phyloP scores from a whole-genome alignment of 1,284 basidiomycete genomes.

The Afroboletus lepidellus region DNA sequence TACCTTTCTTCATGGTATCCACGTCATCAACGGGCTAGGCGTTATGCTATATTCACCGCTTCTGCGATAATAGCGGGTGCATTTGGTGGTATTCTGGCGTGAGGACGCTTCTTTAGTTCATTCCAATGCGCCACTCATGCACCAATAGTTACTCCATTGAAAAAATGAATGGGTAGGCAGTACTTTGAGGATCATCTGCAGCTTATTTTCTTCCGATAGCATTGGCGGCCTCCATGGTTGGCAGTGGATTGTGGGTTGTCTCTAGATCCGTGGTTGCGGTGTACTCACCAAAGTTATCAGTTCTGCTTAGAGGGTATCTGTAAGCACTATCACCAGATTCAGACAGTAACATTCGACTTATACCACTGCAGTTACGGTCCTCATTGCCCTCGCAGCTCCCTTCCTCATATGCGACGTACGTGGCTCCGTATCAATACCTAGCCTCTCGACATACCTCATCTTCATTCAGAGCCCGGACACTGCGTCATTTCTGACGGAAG shows the following conservation, averaged over 20 bases:
- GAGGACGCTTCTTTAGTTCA: neutral
- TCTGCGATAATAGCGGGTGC: too few species aligned
- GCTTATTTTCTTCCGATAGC: slow-evolving; percentile 1
- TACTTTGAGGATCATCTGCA: too few species aligned
- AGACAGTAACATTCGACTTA: too few species aligned
- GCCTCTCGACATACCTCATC: too few species aligned
- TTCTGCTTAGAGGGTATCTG: too few species aligned
- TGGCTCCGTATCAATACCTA: neutral
- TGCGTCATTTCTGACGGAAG: too few species aligned
- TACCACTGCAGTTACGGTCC: slow-evolving; percentile 32
- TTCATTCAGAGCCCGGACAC: too few species aligned
- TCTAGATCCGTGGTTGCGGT: neutral
- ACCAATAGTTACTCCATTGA: slow-evolving; percentile 12
- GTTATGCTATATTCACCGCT: slow-evolving; percentile 13
- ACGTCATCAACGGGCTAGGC: slow-evolving; percentile 12
- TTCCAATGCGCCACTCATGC: slow-evolving; percentile 1
- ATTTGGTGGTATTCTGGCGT: too few species aligned
- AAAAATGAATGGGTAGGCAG: slow-evolving; percentile 17
- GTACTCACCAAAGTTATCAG: slow-evolving; percentile 13
- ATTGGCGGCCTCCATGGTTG: too few species aligned
- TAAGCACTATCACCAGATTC: too few species aligned
- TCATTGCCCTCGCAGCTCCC: slow-evolving; percentile 37
- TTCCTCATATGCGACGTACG: slow-evolving; percentile 44
- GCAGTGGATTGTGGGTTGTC: slow-evolving; percentile 42
- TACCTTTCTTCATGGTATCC: slow-evolving; percentile 21